Conservation (phyloP, 1,284 basidiomycete genomes). For the Cronartium ribicola region DNA sequence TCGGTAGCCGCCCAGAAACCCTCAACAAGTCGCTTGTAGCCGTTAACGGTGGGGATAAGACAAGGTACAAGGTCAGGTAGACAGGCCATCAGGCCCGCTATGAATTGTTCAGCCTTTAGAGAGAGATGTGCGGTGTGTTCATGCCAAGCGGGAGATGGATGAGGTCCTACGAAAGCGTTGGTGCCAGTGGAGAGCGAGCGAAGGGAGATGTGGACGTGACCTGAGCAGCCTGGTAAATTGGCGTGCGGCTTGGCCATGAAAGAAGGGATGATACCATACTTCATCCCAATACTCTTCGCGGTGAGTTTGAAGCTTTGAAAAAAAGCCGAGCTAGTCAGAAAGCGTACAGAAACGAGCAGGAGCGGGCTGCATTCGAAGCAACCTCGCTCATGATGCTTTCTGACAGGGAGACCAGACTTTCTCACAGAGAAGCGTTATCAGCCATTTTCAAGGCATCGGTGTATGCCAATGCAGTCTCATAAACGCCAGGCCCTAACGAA, state of each 20-base stretch:
- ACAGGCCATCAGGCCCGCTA: constrained; percentile 83
- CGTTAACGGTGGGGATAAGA: constrained; percentile 56
- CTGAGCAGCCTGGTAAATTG: constrained; percentile 51
- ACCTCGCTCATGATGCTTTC: too few relatives aligned
- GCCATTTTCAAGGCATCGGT: constrained; percentile 79
- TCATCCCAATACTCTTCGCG: constrained; percentile 86
- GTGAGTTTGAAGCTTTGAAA: constrained; percentile 69
- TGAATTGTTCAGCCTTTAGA: constrained; percentile 79
- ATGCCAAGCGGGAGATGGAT: constrained; percentile 24
- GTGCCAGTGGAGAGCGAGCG: constrained; percentile 62
- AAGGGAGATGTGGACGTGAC: constrained; percentile 87
- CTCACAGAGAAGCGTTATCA: constrained; percentile 76
- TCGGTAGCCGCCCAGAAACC: constrained; percentile 54
- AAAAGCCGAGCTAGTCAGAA: background rate
- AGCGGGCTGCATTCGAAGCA: background rate
- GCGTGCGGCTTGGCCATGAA: constrained; percentile 85
- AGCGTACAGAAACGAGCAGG: background rate
- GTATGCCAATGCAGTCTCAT: constrained; percentile 90
- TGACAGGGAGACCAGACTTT: background rate
- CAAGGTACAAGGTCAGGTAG: constrained; percentile 64
- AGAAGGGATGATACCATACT: constrained; percentile 78
- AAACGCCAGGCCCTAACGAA: constrained; percentile 59
- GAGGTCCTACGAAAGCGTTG: constrained; percentile 71
- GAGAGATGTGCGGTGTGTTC: constrained; percentile 76
- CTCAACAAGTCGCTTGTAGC: constrained; percentile 95